Conservation (phyloP, 306 rosid genomes). For the Albizia julibrissin region DNA sequence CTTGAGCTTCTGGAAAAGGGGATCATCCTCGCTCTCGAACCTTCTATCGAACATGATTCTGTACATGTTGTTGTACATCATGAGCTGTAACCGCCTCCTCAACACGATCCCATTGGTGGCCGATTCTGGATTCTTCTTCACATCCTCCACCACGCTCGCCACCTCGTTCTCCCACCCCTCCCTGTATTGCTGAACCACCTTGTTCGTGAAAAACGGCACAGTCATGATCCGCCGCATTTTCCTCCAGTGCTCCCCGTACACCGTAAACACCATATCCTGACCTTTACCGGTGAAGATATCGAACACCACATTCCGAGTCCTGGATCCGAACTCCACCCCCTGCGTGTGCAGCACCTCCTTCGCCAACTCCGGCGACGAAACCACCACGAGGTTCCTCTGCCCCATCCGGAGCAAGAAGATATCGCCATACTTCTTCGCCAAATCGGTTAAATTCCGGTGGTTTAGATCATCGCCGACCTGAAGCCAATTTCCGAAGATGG, state of each 20-base stretch:
- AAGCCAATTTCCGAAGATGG: conserved; percentile 84
- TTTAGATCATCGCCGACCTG: conserved; percentile 89
- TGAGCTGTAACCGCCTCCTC: conserved; percentile 58
- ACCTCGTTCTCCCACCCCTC: conserved; percentile 75
- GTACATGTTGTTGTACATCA: conserved; percentile 91
- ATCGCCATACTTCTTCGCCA: conserved; percentile 73
- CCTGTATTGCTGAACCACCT: conserved; percentile 83
- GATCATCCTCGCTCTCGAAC: conserved; percentile 69
- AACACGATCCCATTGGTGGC: conserved; percentile 58
- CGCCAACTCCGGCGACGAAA: conserved; percentile 78
- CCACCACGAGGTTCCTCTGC: conserved; percentile 69
- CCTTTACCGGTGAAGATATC: conserved; percentile 84
- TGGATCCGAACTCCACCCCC: conserved; percentile 82
- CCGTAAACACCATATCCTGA: conserved; percentile 90
- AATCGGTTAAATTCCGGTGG: conserved; percentile 77
- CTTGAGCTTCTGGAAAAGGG: conserved; percentile 53
- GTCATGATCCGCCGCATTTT: conserved; percentile 90
- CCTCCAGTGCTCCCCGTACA: conserved; percentile 88
- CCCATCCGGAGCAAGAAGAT: conserved; percentile 81
- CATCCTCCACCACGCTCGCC: conserved; percentile 70
- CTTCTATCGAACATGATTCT: conserved; percentile 76
- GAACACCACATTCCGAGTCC: conserved; percentile 80
- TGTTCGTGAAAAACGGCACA: conserved; percentile 79
- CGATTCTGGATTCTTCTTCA: conserved; percentile 54
- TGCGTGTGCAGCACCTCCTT: conserved; percentile 80